These are phyloP conservation scores for Tulasnella sp. DNA, from an alignment of 768 basidiomycete species.

Conservation along the genomic window DNA sequence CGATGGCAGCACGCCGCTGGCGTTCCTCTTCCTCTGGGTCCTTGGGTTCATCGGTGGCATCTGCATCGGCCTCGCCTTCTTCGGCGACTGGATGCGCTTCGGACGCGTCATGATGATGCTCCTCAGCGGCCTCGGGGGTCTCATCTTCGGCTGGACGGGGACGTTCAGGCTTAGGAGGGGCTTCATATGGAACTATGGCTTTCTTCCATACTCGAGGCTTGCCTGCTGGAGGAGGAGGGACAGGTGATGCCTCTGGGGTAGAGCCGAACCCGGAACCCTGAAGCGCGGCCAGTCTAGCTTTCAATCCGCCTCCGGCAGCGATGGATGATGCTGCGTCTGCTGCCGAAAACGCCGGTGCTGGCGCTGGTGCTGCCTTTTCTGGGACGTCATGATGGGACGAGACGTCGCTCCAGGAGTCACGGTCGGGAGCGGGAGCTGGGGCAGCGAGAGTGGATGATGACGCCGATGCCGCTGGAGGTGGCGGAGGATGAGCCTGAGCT, in stretches of 20 bases:
- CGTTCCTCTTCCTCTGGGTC: constrained; percentile 57
- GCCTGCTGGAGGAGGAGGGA: constrained; percentile 50
- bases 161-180: constrained; percentile 38
- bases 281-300: constrained; percentile 92
- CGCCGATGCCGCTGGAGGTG: constrained; percentile 14
- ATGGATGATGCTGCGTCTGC: constrained; percentile 21
- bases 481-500: constrained; percentile 19
- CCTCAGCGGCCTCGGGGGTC: constrained; percentile 27
- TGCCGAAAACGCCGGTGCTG: constrained; percentile 23
- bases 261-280: constrained; percentile 80
- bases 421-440: background rate
- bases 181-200: constrained; percentile 51
- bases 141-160: constrained; percentile 1
- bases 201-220: constrained; percentile 82
- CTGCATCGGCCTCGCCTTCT: constrained; percentile 26
- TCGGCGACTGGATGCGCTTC: constrained; percentile 16
- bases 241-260: constrained; percentile 42
- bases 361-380: background rate
- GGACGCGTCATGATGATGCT: background rate
- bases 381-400: constrained; percentile 13
- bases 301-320: constrained; percentile 64
- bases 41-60: constrained; percentile 35
- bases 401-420: constrained; percentile 13
- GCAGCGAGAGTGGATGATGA: constrained; percentile 6
- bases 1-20: constrained; percentile 79